Percentiles rank a stretch among this genome's conserved stretches.
These are phyloP conservation scores for Yueomyces sp. DNA, from an alignment of 805 yeast species.

Conservation along the genomic window DNA sequence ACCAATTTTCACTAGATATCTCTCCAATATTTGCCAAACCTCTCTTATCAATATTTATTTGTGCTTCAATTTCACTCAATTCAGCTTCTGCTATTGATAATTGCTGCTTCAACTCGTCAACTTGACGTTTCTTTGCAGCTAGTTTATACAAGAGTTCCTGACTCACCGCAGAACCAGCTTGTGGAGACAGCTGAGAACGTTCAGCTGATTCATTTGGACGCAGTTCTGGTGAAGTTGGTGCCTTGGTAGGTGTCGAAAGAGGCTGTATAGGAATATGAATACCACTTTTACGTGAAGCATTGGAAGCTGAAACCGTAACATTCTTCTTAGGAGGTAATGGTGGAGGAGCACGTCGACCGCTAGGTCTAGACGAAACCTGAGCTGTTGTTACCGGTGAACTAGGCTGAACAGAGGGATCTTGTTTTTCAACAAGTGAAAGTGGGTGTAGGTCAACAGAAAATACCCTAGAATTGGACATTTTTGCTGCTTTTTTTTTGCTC, in stretches of 20 bases:
- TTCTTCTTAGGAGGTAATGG: not conserved
- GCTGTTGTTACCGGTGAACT: too few species aligned
- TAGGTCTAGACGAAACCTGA: not conserved
- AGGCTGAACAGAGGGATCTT: not conserved
- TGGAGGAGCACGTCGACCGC: not conserved
- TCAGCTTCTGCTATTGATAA: constrained; percentile 27
- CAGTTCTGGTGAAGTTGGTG: not conserved
- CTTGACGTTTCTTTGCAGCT: constrained; percentile 41
- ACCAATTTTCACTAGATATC: not conserved
- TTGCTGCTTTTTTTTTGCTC: too few species aligned
- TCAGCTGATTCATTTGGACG: not conserved
- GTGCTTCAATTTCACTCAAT: constrained; percentile 22
- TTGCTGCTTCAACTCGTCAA: constrained; percentile 35
- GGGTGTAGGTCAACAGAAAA: not conserved
- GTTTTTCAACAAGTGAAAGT: not conserved
- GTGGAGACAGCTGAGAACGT: not conserved
- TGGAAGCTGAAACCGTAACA: not conserved
- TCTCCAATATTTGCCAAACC: not conserved
- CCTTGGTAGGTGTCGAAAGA: not conserved
- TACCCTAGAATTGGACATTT: not conserved
- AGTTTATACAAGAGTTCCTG: constrained; percentile 24
- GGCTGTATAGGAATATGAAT: not conserved
- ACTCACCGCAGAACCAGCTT: not conserved
- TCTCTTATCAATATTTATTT: not conserved
- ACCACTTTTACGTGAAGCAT: not conserved